A percentile compares a stretch with the other conserved stretches of the same genome.
These are phyloP conservation scores for Exidia glandulosa DNA, from an alignment of 768 basidiomycete species.

Conservation along the genomic window DNA sequence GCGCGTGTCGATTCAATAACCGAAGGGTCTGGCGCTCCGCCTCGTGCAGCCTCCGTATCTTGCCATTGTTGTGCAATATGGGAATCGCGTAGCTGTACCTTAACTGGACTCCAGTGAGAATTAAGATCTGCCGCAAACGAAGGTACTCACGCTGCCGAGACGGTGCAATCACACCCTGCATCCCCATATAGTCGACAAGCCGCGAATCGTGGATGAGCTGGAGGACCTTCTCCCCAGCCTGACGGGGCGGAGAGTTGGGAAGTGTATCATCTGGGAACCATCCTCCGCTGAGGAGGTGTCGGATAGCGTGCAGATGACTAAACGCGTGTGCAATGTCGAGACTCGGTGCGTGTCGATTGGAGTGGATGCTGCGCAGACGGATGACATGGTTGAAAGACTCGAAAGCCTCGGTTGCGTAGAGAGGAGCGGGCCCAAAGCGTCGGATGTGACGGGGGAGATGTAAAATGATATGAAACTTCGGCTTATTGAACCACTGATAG, in stretches of 20 bases:
- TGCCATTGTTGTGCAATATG: no score
- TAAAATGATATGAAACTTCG: constrained; percentile 24
- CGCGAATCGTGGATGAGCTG: not conserved
- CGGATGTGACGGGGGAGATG: constrained; percentile 19
- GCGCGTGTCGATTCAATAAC: no score
- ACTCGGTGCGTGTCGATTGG: constrained; percentile 8
- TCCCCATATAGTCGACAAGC: not conserved
- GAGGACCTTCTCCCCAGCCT: not conserved
- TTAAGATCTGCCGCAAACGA: no score
- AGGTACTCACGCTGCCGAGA: no score
- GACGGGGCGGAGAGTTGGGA: not conserved
- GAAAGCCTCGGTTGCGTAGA: not conserved
- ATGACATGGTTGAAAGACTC: constrained; percentile 3
- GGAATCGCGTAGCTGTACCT: no score
- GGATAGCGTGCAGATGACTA: constrained; percentile 13
- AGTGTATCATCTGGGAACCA: constrained; percentile 2
- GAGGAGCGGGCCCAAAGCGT: not conserved
- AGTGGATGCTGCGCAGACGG: constrained; percentile 1
- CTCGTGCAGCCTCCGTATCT: no score
- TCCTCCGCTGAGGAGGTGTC: constrained; percentile 23
- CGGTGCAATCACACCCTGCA: not conserved
- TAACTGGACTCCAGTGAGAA: no score
- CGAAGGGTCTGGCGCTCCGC: no score
- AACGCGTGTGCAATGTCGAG: constrained; percentile 6
- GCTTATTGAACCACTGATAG: constrained; percentile 9